These are phyloP conservation scores for Nakazawaea peltata DNA, from an alignment of 805 yeast species.

Conservation along the genomic window DNA sequence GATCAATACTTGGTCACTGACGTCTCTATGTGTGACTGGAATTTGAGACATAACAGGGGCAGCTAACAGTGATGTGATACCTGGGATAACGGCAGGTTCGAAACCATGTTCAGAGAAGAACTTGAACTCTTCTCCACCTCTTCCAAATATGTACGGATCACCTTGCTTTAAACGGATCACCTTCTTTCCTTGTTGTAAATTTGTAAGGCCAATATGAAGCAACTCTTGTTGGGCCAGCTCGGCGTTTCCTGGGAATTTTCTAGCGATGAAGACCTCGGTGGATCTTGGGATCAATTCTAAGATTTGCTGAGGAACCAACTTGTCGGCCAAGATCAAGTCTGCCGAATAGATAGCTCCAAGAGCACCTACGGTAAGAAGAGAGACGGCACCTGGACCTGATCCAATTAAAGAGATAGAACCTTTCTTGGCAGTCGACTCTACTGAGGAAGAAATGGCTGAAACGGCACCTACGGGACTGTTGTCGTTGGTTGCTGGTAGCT, in stretches of 20 bases:
- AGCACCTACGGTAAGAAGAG: slow-evolving; percentile 80
- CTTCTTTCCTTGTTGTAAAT: slow-evolving; percentile 54
- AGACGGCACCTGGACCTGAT: slow-evolving; percentile 87
- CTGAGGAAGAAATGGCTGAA: too few relatives aligned
- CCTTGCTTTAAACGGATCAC: slow-evolving; percentile 94
- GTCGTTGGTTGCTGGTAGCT: slow-evolving; percentile 1
- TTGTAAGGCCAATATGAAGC: slow-evolving; percentile 60
- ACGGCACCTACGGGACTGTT: background rate
- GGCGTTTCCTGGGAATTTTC: slow-evolving; percentile 95
- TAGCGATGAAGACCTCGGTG: slow-evolving; percentile 77
- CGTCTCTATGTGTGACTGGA: slow-evolving; percentile 88
- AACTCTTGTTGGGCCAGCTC: slow-evolving; percentile 88
- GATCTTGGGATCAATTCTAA: slow-evolving; percentile 70
- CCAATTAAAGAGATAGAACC: slow-evolving; percentile 83
- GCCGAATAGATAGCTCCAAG: slow-evolving; percentile 72
- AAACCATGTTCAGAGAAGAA: slow-evolving; percentile 65
- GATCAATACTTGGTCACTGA: slow-evolving; percentile 84
- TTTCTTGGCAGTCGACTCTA: slow-evolving; percentile 13
- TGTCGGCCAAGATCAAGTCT: slow-evolving; percentile 82
- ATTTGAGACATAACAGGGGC: slow-evolving; percentile 78
- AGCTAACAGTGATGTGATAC: slow-evolving; percentile 82
- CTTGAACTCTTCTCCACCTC: slow-evolving; percentile 88
- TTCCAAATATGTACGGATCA: slow-evolving; percentile 92
- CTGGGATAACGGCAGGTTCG: slow-evolving; percentile 72
- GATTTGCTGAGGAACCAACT: slow-evolving; percentile 85